Conservation (phyloP, 192 early-diverging fungal species). For the Backusella sp. region DNA sequence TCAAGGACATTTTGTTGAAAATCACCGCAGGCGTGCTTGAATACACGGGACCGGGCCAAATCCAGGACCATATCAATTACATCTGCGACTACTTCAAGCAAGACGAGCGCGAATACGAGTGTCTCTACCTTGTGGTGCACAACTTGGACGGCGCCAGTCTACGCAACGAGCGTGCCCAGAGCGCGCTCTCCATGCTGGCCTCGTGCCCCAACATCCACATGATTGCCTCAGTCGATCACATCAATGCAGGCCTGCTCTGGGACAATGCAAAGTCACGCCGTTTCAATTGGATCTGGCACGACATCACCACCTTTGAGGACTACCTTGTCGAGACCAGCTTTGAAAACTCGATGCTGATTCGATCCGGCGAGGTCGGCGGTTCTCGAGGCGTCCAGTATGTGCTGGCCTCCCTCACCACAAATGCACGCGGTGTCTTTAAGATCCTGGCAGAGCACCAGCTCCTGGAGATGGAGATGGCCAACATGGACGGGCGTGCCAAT, state of each 20-base stretch:
- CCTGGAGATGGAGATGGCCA: constrained; percentile 34
- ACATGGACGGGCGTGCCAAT: constrained; percentile 24
- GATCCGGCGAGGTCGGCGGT: constrained; percentile 53
- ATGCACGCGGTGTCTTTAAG: constrained; percentile 83
- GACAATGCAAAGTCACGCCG: constrained; percentile 65
- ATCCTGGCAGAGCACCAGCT: constrained; percentile 88
- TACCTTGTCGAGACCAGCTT: constrained; percentile 84
- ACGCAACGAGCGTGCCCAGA: constrained; percentile 67
- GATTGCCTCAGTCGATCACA: constrained; percentile 88
- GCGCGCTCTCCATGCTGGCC: constrained; percentile 66
- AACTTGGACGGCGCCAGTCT: constrained; percentile 85
- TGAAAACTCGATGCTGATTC: constrained; percentile 69
- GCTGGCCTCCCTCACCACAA: constrained; percentile 75
- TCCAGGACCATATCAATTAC: constrained; percentile 65
- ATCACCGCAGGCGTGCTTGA: constrained; percentile 45
- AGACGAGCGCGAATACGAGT: constrained; percentile 40
- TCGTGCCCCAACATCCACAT: constrained; percentile 66
- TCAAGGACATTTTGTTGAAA: constrained; percentile 71
- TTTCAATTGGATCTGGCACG: constrained; percentile 91
- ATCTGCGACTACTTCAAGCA: constrained; percentile 66
- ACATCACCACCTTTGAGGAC: constrained; percentile 81
- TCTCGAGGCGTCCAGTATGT: constrained; percentile 77
- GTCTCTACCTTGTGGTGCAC: constrained; percentile 79
- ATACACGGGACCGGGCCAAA: constrained; percentile 39
- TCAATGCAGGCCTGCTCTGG: constrained; percentile 88